Percentiles rank a stretch among this genome's conserved stretches.
These are phyloP conservation scores for Leishmania martiniquensis DNA, from an alignment of 208 protist genomes.

Conservation along the genomic window DNA sequence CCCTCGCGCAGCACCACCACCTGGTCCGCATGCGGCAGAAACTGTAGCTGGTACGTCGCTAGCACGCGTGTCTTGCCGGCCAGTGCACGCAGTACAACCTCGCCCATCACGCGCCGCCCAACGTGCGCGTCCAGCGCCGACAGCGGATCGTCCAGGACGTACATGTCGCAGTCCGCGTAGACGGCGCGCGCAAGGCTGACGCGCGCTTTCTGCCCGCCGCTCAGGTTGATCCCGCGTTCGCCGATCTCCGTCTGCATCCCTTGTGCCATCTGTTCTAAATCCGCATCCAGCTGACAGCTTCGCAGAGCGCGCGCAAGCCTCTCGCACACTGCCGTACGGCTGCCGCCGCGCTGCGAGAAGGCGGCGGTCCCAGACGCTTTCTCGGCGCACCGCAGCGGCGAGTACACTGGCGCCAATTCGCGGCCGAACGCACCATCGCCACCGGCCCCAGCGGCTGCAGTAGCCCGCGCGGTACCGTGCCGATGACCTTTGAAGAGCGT, in stretches of 20 bases:
- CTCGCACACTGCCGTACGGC: conserved; percentile 48
- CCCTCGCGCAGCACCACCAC: conserved; percentile 84
- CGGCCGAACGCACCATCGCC: conserved; percentile 19
- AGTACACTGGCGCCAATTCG: not conserved
- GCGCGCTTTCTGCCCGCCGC: conserved; percentile 88
- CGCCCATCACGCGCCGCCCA: conserved; percentile 56
- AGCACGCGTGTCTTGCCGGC: conserved; percentile 86
- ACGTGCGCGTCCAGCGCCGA: conserved; percentile 93
- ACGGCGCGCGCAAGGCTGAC: conserved; percentile 86
- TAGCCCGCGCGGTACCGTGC: not conserved
- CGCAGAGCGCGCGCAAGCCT: conserved; percentile 37
- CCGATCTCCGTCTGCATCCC: conserved; percentile 52
- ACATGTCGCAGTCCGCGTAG: conserved; percentile 85
- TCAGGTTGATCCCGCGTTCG: conserved; percentile 62
- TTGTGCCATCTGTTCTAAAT: conserved; percentile 61
- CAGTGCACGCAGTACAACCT: conserved; percentile 58
- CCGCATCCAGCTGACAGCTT: conserved; percentile 63
- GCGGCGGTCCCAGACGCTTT: conserved; percentile 39
- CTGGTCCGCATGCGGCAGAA: conserved; percentile 67
- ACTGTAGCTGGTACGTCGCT: conserved; percentile 95
- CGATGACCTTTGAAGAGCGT: conserved; percentile 72
- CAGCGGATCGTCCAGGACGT: conserved; percentile 94
- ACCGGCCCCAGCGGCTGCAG: not conserved
- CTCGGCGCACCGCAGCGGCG: conserved; percentile 45
- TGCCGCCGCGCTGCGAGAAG: conserved; percentile 58